Conservation (phyloP, 164 flowering plant species). For the Chimonanthus praecox region DNA sequence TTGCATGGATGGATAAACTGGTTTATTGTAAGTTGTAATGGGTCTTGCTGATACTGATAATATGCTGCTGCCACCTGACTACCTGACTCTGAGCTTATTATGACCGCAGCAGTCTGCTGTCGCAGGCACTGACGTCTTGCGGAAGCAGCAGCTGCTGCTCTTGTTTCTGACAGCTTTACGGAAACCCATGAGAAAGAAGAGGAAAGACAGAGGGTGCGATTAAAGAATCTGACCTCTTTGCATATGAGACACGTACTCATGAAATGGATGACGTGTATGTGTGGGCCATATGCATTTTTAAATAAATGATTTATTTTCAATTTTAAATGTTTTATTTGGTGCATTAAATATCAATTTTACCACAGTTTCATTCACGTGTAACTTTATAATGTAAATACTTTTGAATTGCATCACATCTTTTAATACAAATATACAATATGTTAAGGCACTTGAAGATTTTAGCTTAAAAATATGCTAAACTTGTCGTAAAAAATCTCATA, state of each 20-base stretch:
- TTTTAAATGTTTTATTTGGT: background rate
- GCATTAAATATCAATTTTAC: background rate
- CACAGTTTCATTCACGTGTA: background rate
- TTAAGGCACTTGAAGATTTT: no score
- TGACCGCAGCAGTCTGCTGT: conserved; percentile 22
- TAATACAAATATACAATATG: no score
- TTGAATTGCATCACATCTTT: no score
- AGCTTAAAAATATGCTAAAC: no score
- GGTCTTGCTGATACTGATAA: background rate
- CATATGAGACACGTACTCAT: background rate
- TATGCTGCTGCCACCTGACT: conserved; percentile 18
- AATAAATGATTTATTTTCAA: no score
- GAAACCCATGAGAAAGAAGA: conserved; percentile 26
- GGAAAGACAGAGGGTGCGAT: background rate
- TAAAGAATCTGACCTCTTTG: no score
- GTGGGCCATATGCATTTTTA: background rate
- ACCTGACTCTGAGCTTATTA: conserved; percentile 29
- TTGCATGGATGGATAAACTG: conserved; percentile 17
- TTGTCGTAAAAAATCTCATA: no score
- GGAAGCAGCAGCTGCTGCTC: conserved; percentile 12
- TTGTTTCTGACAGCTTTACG: conserved; percentile 35
- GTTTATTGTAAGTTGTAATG: conserved; percentile 12
- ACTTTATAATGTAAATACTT: no score
- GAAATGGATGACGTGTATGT: background rate
- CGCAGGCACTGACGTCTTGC: conserved; percentile 10